Evolutionary conservation across 805 yeast genomes (phyloP).

Genomic region (Grigorovia humatica): DNA sequence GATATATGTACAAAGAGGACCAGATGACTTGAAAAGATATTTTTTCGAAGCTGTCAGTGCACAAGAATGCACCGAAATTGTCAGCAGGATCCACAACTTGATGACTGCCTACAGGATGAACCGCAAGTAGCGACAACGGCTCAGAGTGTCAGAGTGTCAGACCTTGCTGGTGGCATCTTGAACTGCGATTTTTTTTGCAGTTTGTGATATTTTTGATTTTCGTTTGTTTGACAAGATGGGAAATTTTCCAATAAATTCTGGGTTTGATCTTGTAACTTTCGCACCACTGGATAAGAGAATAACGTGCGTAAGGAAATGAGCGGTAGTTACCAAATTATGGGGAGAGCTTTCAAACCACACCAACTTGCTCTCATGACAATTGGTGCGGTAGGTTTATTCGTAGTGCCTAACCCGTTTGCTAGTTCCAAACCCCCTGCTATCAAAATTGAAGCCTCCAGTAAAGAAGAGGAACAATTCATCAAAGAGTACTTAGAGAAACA

Average conservation of each 20-base stretch:
- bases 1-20: conserved; percentile 55
- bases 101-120: conserved; percentile 43
- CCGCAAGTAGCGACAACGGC: conserved; percentile 13
- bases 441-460: conserved; percentile 61
- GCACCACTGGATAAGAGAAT: no score
- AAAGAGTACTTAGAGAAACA: conserved; percentile 50
- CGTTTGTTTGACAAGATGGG: not conserved
- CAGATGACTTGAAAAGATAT: conserved; percentile 66
- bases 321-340: conserved; percentile 74
- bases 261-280: not conserved
- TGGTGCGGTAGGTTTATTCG: conserved; percentile 52
- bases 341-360: conserved; percentile 77
- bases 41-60: conserved; percentile 68
- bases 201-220: not conserved
- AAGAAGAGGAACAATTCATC: conserved; percentile 86
- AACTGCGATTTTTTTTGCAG: not conserved
- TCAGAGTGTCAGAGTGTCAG: no score
- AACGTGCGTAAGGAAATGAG: conserved; percentile 41
- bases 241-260: no score
- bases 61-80: conserved; percentile 60
- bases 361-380: conserved; percentile 77
- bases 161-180: no score
- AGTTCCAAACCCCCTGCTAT: conserved; percentile 53
- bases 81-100: conserved; percentile 53
- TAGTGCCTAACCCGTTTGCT: conserved; percentile 58